Base-by-base conservation (phyloP, 306 rosid genomes). In the Dalbergia oliveri region DNA sequence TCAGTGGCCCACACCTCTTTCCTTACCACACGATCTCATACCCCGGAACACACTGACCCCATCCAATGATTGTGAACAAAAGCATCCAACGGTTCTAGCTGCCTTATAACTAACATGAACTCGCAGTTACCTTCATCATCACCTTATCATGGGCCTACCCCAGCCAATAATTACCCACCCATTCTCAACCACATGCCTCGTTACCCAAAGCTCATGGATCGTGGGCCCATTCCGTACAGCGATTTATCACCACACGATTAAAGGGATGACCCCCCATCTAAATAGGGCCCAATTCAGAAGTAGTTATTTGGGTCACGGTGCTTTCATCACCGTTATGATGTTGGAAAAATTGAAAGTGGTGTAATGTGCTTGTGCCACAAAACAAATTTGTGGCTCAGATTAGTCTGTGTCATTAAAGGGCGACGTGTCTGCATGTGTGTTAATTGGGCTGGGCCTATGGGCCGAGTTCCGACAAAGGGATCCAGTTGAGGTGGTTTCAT, bases 361-460 rank as follows among this genome's bases (percentile, higher is more conserved):
- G 41, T 19, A 1, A 11, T 9, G 81, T 41, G 63, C 33, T 60
- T n/a, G 31, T 37, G 63, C 84, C 90, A 74, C 90, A 53, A 9
- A 23, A 53, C 5, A 19, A 57, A 7, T 23, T n/a, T 54, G 88
- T 84, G 82, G 83, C 65, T 66, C n/a, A 10, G 4, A 47, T 16
- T 5, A 2, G 31, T 13, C 8, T 3, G 49, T n/a, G 39, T 34
- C 18, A 31, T 61, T 1, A 18, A 35, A 14, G n/a, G 64, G 34
- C 2, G 35, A 62, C 72, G 72, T 79, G 77, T 34, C 57, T 50
- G 13, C 7, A 34, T n/a, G 11, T 19, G 14, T 54, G 31, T 15
- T 41, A 12, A 34, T 26, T 81, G 83, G 88, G 72, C 19, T 61
- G 84, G 88, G 66, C 83, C 80, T 63, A 37, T 72, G 85, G 80